Evolutionary conservation across 1,139 yeast genomes (phyloP).

Genomic region (Entelexis sorbosivorans): DNA sequence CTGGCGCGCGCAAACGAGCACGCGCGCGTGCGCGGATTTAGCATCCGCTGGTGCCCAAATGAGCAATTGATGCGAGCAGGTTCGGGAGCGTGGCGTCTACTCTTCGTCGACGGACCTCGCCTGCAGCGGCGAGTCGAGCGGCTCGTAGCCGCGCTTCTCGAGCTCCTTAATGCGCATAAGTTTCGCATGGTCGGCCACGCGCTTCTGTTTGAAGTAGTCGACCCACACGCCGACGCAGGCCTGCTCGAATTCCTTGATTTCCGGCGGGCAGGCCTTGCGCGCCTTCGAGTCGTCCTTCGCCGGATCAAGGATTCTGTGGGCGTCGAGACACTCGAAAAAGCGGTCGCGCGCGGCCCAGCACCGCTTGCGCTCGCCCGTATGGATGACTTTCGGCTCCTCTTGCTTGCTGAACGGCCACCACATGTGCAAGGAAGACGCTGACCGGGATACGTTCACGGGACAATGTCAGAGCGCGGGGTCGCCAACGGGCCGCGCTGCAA

Average conservation of each 20-base stretch:
- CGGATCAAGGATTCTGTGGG: slow-evolving; percentile 40
- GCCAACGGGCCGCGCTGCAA: too few relatives aligned
- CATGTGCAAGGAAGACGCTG: slow-evolving; percentile 25
- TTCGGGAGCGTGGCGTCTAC: not conserved
- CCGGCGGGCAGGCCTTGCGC: slow-evolving; percentile 34
- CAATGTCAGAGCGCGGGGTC: too few relatives aligned
- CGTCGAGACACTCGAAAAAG: slow-evolving; percentile 50
- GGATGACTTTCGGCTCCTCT: slow-evolving; percentile 36
- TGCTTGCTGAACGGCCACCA: slow-evolving; percentile 34
- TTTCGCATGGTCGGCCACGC: slow-evolving; percentile 47
- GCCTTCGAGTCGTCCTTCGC: slow-evolving; percentile 27
- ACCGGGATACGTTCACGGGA: slow-evolving; percentile 1
- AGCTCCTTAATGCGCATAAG: slow-evolving; percentile 44
- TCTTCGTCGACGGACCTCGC: slow-evolving; percentile 14
- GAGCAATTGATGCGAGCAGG: not conserved
- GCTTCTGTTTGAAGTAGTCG: slow-evolving; percentile 54
- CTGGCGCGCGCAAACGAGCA: not conserved
- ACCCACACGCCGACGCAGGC: slow-evolving; percentile 57
- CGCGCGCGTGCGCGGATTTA: too few relatives aligned
- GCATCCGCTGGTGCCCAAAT: not conserved
- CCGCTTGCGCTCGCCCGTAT: slow-evolving; percentile 40
- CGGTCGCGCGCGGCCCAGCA: slow-evolving; percentile 63
- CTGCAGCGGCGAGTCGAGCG: slow-evolving; percentile 22
- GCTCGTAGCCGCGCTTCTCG: slow-evolving; percentile 41
- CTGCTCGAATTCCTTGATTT: slow-evolving; percentile 40